These are phyloP conservation scores for Xylariaceae sp. DNA, from an alignment of 2,329 filamentous ascomycete species.

Conservation along the genomic window DNA sequence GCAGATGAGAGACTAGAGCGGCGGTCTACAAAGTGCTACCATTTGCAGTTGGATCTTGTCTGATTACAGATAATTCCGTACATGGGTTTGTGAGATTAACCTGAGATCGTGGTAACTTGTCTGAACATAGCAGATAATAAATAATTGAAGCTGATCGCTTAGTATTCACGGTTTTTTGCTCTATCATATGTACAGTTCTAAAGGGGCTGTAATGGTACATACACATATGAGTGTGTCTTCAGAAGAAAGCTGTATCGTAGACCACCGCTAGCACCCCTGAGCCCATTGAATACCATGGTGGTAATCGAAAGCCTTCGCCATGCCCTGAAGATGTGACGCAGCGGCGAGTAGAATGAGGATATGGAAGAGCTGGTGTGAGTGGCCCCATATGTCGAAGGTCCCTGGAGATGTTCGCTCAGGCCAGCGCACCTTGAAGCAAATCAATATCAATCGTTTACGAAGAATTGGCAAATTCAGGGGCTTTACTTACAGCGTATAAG, in stretches of 20 bases:
- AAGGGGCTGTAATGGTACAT: not conserved
- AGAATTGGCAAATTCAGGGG: not conserved
- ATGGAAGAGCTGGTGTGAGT: conserved; percentile 95
- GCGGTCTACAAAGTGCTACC: not conserved
- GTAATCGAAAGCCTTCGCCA: conserved; percentile 81
- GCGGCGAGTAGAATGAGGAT: conserved; percentile 80
- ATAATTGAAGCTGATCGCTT: not conserved
- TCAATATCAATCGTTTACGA: too few relatives aligned
- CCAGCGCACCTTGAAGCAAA: conserved; percentile 55
- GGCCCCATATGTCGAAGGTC: conserved; percentile 83
- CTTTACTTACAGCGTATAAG: conserved; percentile 67
- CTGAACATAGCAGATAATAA: not conserved
- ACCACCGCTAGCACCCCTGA: not conserved
- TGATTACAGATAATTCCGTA: not conserved
- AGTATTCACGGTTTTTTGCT: not conserved
- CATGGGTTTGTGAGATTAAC: not conserved
- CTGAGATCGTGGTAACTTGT: not conserved
- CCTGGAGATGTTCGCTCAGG: conserved; percentile 78
- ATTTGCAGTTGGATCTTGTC: not conserved
- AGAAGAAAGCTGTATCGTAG: not conserved
- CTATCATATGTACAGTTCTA: not conserved
- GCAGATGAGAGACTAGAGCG: not conserved
- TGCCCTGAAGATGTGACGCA: conserved; percentile 70
- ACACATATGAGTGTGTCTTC: not conserved
- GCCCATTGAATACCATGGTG: conserved; percentile 60